Evolutionary conservation across 441 rosid genomes (phyloP), one percentile per base, ranked within the genome.

Genomic region (Mallotus repandus): DNA sequence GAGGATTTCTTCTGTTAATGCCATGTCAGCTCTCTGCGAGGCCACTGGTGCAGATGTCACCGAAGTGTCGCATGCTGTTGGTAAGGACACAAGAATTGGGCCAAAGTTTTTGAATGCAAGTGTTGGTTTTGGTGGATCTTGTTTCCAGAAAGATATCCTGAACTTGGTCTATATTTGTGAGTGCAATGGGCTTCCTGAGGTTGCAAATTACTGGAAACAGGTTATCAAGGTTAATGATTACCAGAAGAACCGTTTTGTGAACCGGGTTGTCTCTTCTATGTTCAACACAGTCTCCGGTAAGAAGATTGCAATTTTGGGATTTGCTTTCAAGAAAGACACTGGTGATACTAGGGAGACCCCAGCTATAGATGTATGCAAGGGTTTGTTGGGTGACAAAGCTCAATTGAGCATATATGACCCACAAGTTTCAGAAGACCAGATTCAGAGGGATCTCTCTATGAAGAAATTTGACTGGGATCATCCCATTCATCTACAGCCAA

Each of bases 341-440:
- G 97, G 97, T 7, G 97, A 92, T 83, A 92, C 98, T 0, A 76
- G 98, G 71, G 97, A 92, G 82, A 92, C 97, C 14, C 94, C 97
- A 2, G 97, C 97, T 69, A 91, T 91, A 25, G 98, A 91, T 69
- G 95, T 89, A 56, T 91, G 98, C 89, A 87, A 87, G 79, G 98
- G 98, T 43, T 79, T 93, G 72, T 75, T 91, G 82, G 97, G 93
- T 4, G 98, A 93, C 81, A 93, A 87, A 68, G 97, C 98, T n/a
- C 84, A 69, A 67, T 64, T 93, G 82, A 91, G 95, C 86, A 88
- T 93, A 55, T 93, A 91, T 59, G 97, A 93, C 63, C 97, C 97
- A 15, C 98, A 93, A 82, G 98, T 91, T 63, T 84, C 94, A 0
- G 87, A 88, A 76, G 98, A 93, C 46, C 98, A 93, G 81, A 89